Base-by-base conservation (phyloP, 176 grass and related monocot species). In the Musa beccarii region DNA sequence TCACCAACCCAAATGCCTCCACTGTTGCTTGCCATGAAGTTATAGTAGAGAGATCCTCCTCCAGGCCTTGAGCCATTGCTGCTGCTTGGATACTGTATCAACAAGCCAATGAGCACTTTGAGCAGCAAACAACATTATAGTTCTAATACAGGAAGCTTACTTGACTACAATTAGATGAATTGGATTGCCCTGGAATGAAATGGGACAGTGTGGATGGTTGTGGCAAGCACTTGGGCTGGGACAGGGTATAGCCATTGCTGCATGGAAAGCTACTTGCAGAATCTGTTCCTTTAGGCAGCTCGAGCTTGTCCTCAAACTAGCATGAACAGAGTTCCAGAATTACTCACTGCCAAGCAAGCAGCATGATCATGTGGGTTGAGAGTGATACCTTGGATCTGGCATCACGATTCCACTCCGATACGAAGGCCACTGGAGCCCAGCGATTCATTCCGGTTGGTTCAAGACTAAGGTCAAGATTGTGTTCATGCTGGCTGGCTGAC, bases 1-100 rank as follows among this genome's bases (percentile, higher is more conserved):
- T 67, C 68, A 15, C 89, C 85, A 80, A 64, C 65, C 65, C 2
- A 71, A 64, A 26, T 62, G 69, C 80, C 69, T 83, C 73, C 72
- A 82, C 54, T 50, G 57, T 66, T 83, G 77, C 71, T 77, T 67
- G 11, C 11, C 25, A 49, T 55, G 28, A 62, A 56, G 69, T 69
- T 74, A 29, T 29, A 29, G 78, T 51, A 15, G 28, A 49, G 11
- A 53, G 22, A 69, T 52, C 68, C 72, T 59, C 54, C 68, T 51
- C 68, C 43, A 15, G 68, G 68, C 2, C 34, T 70, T 43, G 28
- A 12, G 62, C 62, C 62, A 64, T 20, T 21, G 34, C 65, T 70
- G 68, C 68, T 70, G 10, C 68, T 70, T 21, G 68, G 34, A 70
- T 70, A 70, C 68, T 70, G 68, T 17, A 51, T 4, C 29, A 8